Conservation (phyloP, 192 early-diverging fungal species). For the Coemansia sp. region DNA sequence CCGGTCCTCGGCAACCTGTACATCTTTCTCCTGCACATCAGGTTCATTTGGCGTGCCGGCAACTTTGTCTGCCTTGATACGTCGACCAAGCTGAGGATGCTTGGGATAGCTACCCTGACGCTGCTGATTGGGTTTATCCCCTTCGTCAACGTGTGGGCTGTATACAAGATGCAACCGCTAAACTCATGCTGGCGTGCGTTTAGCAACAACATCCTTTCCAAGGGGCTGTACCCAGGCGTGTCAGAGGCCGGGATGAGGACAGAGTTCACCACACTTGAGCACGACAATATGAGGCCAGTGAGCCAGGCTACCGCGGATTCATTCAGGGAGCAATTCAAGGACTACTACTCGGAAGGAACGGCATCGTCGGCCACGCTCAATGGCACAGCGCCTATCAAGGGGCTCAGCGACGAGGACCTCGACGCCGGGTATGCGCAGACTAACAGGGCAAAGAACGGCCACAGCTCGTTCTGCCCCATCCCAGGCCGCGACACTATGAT, state of each 20-base stretch:
- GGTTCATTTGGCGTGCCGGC: conserved; percentile 25
- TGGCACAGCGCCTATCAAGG: background rate
- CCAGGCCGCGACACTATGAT: conserved; percentile 16
- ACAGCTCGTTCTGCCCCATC: conserved; percentile 46
- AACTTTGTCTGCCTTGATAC: conserved; percentile 26
- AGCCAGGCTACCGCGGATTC: background rate
- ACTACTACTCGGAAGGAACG: background rate
- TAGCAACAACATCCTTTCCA: conserved; percentile 34
- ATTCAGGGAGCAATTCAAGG: background rate
- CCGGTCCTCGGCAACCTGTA: conserved; percentile 46
- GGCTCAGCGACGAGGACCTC: background rate
- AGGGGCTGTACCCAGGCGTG: conserved; percentile 33
- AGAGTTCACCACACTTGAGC: conserved; percentile 2
- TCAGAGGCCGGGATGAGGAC: conserved; percentile 22
- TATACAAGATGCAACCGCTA: conserved; percentile 33
- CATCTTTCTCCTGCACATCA: conserved; percentile 19
- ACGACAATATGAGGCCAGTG: background rate
- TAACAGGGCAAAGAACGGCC: conserved; percentile 15
- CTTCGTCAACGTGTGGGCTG: conserved; percentile 42
- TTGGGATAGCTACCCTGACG: conserved; percentile 10
- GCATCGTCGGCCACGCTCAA: conserved; percentile 21
- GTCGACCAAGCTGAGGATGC: conserved; percentile 25
- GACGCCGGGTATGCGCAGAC: background rate
- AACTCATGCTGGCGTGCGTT: conserved; percentile 41
- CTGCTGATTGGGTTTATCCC: conserved; percentile 44